phyloP scores from a whole-genome alignment of 2,329 filamentous ascomycete genomes.

The Beauveria scarabaeidicola region DNA sequence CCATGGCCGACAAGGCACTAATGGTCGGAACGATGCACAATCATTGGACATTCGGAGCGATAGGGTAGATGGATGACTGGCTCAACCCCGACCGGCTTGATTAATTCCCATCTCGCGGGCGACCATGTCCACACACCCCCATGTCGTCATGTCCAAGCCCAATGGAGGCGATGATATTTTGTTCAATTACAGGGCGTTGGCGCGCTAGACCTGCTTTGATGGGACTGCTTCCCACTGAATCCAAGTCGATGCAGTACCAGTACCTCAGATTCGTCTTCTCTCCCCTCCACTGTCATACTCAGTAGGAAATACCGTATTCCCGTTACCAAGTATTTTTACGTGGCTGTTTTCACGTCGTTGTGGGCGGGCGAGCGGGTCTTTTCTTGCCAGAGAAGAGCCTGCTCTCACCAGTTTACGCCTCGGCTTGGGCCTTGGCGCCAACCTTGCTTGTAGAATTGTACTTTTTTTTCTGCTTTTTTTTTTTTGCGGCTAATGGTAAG shows the following conservation, averaged over 20 bases:
- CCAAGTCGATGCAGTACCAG: too few relatives aligned
- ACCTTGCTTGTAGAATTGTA: neutral
- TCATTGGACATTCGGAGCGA: neutral
- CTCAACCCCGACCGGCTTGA: neutral
- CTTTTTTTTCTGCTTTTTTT: neutral
- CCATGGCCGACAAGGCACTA: neutral
- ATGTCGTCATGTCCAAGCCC: neutral
- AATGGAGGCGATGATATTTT: neutral
- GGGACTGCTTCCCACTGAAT: too few relatives aligned
- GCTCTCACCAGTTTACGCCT: neutral
- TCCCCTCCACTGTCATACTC: too few relatives aligned
- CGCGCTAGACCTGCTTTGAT: neutral
- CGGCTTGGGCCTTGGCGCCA: neutral
- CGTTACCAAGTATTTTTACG: neutral
- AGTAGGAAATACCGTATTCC: too few relatives aligned
- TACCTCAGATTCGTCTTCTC: too few relatives aligned
- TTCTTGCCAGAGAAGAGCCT: neutral
- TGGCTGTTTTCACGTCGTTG: neutral
- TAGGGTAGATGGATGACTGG: too few relatives aligned
- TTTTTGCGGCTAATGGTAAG: neutral
- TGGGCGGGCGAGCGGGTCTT: neutral
- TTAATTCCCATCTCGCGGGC: neutral
- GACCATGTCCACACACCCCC: neutral
- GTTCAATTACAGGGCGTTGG: constrained; percentile 6
- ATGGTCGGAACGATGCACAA: neutral